phyloP scores from a whole-genome alignment of 768 basidiomycete species.

The Russula virescens region DNA sequence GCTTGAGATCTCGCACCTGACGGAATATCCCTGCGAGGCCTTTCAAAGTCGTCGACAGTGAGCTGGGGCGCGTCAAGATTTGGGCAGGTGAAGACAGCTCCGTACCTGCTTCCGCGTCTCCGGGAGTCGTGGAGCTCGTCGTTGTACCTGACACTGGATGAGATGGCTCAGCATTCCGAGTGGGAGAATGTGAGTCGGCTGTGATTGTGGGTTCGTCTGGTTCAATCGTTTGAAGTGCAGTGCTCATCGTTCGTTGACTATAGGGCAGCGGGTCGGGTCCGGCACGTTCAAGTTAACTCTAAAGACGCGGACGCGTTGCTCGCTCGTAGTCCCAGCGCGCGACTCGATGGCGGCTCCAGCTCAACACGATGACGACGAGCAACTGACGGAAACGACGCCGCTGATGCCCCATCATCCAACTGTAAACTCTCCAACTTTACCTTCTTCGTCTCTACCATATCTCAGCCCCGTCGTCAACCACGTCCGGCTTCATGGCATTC shows the following conservation, averaged over 20 bases:
- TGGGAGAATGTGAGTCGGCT: slow-evolving; percentile 26
- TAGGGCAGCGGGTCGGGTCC: too few relatives aligned
- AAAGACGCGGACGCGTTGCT: too few relatives aligned
- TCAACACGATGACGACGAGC: neutral
- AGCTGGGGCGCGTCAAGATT: neutral
- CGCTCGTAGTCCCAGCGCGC: too few relatives aligned
- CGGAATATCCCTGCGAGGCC: slow-evolving; percentile 71
- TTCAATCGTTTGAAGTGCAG: slow-evolving; percentile 49
- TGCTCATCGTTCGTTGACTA: slow-evolving; percentile 46
- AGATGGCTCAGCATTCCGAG: slow-evolving; percentile 10
- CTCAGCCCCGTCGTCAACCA: slow-evolving; percentile 19
- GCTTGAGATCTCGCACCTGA: slow-evolving; percentile 44
- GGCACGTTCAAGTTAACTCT: too few relatives aligned
- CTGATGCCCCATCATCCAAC: slow-evolving; percentile 8
- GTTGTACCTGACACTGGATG: slow-evolving; percentile 39
- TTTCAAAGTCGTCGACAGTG: slow-evolving; percentile 26
- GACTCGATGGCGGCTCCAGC: slow-evolving; percentile 1
- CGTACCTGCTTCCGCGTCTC: slow-evolving; percentile 72
- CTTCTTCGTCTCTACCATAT: neutral
- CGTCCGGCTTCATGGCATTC: slow-evolving; percentile 26
- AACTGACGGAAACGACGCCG: slow-evolving; percentile 21
- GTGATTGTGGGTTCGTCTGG: slow-evolving; percentile 64
- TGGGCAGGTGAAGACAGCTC: slow-evolving; percentile 22
- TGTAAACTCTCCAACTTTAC: neutral
- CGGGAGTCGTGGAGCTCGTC: slow-evolving; percentile 43